Percentiles rank a stretch among this genome's conserved stretches.
These are phyloP conservation scores for Telopea speciosissima DNA, from an alignment of 177 flowering plant genomes.

Conservation along the genomic window DNA sequence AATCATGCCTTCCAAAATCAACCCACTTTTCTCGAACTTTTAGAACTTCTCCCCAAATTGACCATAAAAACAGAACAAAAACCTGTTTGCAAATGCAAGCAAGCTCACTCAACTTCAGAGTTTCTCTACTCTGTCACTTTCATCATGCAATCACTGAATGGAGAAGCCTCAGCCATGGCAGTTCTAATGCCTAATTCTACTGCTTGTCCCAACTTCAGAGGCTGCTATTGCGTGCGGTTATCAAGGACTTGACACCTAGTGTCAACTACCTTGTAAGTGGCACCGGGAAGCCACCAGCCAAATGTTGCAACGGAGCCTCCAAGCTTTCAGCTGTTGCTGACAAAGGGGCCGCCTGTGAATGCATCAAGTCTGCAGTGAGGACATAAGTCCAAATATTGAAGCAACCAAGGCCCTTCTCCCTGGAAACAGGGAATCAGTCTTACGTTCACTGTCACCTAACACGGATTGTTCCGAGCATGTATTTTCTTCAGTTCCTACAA, in stretches of 20 bases:
- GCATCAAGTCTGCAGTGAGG: too few species aligned
- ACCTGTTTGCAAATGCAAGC: not conserved
- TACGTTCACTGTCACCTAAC: too few species aligned
- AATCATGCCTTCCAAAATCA: too few species aligned
- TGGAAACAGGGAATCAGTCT: too few species aligned
- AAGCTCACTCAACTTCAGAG: not conserved
- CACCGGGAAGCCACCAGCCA: slow-evolving; percentile 40
- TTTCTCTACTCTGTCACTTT: not conserved
- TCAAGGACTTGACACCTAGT: slow-evolving; percentile 51
- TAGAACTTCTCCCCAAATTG: slow-evolving; percentile 16
- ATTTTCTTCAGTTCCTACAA: too few species aligned
- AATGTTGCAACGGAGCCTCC: slow-evolving; percentile 51
- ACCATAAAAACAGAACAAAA: slow-evolving; percentile 18
- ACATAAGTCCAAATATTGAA: too few species aligned
- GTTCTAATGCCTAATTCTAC: slow-evolving; percentile 9
- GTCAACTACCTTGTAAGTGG: slow-evolving; percentile 46
- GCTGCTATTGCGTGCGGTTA: slow-evolving; percentile 51
- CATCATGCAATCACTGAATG: slow-evolving; percentile 21
- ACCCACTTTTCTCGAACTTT: slow-evolving; percentile 15
- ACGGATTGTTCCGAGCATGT: too few species aligned
- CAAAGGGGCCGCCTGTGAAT: slow-evolving; percentile 41
- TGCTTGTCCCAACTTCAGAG: slow-evolving; percentile 29
- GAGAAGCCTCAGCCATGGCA: slow-evolving; percentile 14
- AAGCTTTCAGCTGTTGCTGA: slow-evolving; percentile 43
- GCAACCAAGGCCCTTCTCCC: too few species aligned